These are phyloP conservation scores for Vickermania ingenoplastis DNA, from an alignment of 208 protist genomes.

Conservation along the genomic window DNA sequence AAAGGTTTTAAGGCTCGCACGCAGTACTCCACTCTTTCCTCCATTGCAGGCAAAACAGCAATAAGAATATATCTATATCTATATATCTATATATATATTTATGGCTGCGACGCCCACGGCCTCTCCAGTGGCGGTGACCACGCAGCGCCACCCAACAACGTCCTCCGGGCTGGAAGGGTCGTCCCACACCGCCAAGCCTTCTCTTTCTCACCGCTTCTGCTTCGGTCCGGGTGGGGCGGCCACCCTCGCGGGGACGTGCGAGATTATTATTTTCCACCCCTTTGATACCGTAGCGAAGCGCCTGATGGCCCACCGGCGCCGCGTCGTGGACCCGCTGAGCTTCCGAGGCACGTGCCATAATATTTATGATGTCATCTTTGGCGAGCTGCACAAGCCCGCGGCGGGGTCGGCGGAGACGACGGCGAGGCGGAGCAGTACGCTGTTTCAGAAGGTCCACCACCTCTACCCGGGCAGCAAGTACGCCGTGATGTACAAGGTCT, in stretches of 20 bases:
- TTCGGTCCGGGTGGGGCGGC: conserved; percentile 45
- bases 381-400: conserved; percentile 14
- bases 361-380: conserved; percentile 36
- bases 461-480: conserved; percentile 70
- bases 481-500: conserved; percentile 68
- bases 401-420: not conserved
- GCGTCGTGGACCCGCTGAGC: conserved; percentile 29
- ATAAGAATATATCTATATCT: no score
- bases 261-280: conserved; percentile 80
- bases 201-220: conserved; percentile 11
- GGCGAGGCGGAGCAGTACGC: conserved; percentile 10
- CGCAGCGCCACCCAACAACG: no score
- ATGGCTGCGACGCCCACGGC: no score
- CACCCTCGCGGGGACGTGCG: conserved; percentile 49
- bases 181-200: no score
- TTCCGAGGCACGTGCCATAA: conserved; percentile 15
- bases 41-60: no score
- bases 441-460: conserved; percentile 28
- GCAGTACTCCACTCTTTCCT: no score
- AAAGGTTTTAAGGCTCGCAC: no score
- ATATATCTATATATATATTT: no score
- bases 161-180: no score
- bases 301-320: conserved; percentile 58
- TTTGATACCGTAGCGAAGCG: conserved; percentile 84
- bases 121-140: no score